These are phyloP conservation scores for Acer saccharum DNA, from an alignment of 345 rosid species.

Conservation along the genomic window DNA sequence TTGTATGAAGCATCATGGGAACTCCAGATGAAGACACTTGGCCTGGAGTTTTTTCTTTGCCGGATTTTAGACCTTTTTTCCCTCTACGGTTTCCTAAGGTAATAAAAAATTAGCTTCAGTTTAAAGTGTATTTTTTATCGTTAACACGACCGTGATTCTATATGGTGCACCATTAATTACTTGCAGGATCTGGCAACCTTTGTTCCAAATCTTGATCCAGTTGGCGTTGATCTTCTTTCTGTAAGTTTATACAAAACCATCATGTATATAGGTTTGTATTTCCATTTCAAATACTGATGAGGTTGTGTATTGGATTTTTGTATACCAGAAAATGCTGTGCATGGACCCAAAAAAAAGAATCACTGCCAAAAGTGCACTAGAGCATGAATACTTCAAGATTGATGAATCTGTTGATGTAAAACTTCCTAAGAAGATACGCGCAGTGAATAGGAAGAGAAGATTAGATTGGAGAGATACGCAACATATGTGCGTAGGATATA, in stretches of 20 bases:
- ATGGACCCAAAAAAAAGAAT: background rate
- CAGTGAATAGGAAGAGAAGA: too few species aligned
- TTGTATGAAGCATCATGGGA: background rate
- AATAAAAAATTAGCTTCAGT: too few species aligned
- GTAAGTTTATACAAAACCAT: background rate
- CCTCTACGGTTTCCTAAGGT: background rate
- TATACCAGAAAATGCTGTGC: slow-evolving; percentile 2
- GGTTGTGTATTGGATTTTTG: too few species aligned
- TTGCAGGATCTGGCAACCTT: background rate
- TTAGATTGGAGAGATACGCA: too few species aligned
- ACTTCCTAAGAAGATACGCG: too few species aligned
- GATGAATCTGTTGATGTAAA: background rate
- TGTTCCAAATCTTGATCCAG: background rate
- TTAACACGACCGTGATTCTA: background rate
- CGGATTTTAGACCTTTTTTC: background rate
- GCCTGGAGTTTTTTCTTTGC: background rate
- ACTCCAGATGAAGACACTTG: background rate
- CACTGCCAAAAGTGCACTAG: background rate
- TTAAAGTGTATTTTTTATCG: too few species aligned
- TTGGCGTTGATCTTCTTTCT: slow-evolving; percentile 2
- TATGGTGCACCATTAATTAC: background rate
- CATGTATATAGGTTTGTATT: background rate
- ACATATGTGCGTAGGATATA: too few species aligned
- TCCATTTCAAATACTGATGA: background rate
- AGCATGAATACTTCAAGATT: background rate